Percentiles rank a stretch among this genome's conserved stretches.
These are phyloP conservation scores for Rhodomyrtus psidioides DNA, from an alignment of 441 rosid genomes.

Conservation along the genomic window DNA sequence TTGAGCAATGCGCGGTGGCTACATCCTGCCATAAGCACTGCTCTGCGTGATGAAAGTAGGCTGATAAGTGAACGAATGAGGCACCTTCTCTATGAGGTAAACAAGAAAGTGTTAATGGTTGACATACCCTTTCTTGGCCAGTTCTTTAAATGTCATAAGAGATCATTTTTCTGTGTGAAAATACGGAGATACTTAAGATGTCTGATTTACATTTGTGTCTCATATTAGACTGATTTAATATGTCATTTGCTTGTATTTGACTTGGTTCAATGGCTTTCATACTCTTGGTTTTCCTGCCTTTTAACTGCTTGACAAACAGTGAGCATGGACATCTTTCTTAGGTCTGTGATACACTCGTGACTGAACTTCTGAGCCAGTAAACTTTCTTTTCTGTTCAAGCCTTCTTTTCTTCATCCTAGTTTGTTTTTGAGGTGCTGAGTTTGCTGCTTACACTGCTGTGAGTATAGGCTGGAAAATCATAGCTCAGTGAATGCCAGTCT, in stretches of 20 bases:
- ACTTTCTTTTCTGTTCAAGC: neutral
- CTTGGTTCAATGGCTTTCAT: neutral
- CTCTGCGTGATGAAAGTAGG: constrained; percentile 38
- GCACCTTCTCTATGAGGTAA: constrained; percentile 57
- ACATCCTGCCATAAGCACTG: constrained; percentile 52
- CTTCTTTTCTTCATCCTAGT: neutral
- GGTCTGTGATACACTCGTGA: neutral
- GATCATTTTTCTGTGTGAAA: neutral
- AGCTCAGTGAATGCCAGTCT: neutral
- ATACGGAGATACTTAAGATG: neutral
- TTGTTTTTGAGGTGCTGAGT: neutral
- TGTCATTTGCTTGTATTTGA: neutral
- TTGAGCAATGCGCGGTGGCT: constrained; percentile 42
- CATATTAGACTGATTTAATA: neutral
- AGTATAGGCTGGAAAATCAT: neutral
- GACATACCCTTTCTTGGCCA: neutral
- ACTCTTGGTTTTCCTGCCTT: neutral
- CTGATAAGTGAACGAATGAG: constrained; percentile 61
- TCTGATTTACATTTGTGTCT: neutral
- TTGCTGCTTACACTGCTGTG: neutral
- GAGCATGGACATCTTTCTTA: neutral
- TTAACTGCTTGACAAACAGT: neutral
- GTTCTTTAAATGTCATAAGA: neutral
- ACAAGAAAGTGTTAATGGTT: neutral
- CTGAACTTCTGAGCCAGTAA: neutral